phyloP scores from a whole-genome alignment of 768 basidiomycete species.

The Lanmaoa pseudosensibilis region DNA sequence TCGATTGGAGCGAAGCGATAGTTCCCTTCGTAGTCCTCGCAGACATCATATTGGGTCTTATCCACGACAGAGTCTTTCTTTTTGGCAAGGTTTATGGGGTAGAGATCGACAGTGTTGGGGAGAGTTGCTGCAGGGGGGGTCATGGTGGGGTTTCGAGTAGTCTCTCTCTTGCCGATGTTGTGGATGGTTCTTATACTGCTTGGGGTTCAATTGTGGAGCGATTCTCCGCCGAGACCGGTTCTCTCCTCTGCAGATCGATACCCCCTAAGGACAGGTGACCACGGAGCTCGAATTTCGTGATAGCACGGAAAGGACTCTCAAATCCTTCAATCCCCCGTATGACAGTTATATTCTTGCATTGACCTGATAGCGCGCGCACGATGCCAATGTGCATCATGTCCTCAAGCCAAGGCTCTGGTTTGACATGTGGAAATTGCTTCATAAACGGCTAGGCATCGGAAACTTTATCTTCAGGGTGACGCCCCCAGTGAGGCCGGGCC shows the following conservation, averaged over 20 bases:
- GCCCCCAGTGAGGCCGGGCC: background rate
- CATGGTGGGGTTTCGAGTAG: conserved; percentile 26
- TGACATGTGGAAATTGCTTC: background rate
- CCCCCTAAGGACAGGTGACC: background rate
- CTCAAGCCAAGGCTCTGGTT: background rate
- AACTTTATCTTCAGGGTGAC: background rate
- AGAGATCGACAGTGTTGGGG: conserved; percentile 21
- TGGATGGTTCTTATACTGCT: conserved; percentile 1
- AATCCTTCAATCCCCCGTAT: no score
- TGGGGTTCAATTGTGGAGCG: background rate
- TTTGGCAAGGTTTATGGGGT: conserved; percentile 23
- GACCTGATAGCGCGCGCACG: no score
- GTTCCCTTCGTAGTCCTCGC: conserved; percentile 51
- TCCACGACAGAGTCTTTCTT: conserved; percentile 17
- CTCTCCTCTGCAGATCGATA: background rate
- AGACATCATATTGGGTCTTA: conserved; percentile 19
- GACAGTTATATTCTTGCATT: no score
- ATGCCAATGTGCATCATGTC: background rate
- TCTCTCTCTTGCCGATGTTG: background rate
- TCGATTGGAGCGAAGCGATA: conserved; percentile 73
- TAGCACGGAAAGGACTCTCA: background rate
- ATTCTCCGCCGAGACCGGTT: background rate
- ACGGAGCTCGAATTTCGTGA: background rate
- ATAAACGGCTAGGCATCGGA: background rate
- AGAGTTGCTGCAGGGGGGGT: conserved; percentile 38